Conservation (phyloP, 257 asterid species). For the Datura wrightii region DNA sequence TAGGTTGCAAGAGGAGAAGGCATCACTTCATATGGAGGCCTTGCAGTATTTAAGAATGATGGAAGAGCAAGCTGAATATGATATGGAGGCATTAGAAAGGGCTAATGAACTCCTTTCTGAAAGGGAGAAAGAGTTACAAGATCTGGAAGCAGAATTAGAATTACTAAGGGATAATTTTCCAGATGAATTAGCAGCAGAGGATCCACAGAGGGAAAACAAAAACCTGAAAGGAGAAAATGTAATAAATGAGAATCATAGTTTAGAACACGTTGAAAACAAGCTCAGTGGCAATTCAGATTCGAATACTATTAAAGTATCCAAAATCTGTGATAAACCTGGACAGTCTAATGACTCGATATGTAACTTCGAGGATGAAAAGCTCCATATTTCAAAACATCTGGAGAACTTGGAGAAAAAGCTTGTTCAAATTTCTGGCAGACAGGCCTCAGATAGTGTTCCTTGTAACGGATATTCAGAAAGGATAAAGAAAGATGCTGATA, state of each 20-base stretch:
- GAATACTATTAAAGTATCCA: constrained; percentile 29
- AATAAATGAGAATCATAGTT: constrained; percentile 27
- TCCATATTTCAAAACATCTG: constrained; percentile 37
- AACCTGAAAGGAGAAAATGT: constrained; percentile 30
- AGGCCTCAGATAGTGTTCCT: constrained; percentile 36
- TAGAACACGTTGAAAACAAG: constrained; percentile 30
- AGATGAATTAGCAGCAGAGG: constrained; percentile 45
- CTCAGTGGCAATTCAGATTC: constrained; percentile 37
- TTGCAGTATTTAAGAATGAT: constrained; percentile 89
- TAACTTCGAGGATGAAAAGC: constrained; percentile 57
- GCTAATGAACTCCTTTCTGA: constrained; percentile 83
- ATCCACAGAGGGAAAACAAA: constrained; percentile 35
- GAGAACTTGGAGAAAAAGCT: constrained; percentile 36
- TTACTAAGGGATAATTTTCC: constrained; percentile 46
- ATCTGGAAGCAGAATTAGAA: constrained; percentile 75
- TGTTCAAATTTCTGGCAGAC: constrained; percentile 45
- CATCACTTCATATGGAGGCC: constrained; percentile 93
- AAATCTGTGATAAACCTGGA: constrained; percentile 36
- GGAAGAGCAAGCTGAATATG: constrained; percentile 97
- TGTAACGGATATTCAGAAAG: constrained; percentile 41
- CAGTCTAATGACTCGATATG: constrained; percentile 37
- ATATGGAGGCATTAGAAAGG: constrained; percentile 78
- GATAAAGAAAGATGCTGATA: constrained; percentile 31
- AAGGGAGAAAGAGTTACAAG: constrained; percentile 85
- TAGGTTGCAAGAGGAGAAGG: constrained; percentile 92